Conservation (phyloP, 305 asterid species). For the Fraxinus latifolia region DNA sequence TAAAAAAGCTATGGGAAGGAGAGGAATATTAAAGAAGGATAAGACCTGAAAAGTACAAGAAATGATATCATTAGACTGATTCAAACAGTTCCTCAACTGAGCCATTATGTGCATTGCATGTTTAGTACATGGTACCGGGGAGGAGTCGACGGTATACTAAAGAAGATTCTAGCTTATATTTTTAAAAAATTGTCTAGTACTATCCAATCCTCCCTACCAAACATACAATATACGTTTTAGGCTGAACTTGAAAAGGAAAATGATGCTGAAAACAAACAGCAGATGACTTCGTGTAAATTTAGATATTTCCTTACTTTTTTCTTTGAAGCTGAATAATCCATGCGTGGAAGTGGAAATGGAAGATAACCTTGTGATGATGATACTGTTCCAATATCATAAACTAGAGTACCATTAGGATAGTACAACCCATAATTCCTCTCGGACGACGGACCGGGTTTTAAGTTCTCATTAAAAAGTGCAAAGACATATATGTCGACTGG, state of each 20-base stretch:
- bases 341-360: slow-evolving; percentile 33
- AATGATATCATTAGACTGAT: slow-evolving; percentile 20
- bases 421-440: slow-evolving; percentile 81
- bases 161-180: neutral
- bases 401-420: slow-evolving; percentile 75
- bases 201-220: neutral
- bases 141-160: neutral
- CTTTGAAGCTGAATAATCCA: slow-evolving; percentile 59
- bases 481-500: slow-evolving; percentile 71
- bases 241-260: neutral
- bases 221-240: neutral
- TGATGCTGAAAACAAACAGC: neutral
- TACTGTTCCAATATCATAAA: slow-evolving; percentile 54
- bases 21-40: slow-evolving; percentile 24
- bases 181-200: neutral
- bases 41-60: slow-evolving; percentile 41
- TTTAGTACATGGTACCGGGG: neutral
- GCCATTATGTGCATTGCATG: neutral
- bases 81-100: neutral
- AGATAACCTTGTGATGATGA: slow-evolving; percentile 38
- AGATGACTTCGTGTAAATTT: neutral
- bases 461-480: slow-evolving; percentile 79
- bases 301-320: slow-evolving; percentile 41
- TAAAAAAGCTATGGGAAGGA: slow-evolving; percentile 31
- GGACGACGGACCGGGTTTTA: slow-evolving; percentile 69